These are phyloP conservation scores for Scutellaria baicalensis DNA, from an alignment of 257 asterid species.

Conservation along the genomic window DNA sequence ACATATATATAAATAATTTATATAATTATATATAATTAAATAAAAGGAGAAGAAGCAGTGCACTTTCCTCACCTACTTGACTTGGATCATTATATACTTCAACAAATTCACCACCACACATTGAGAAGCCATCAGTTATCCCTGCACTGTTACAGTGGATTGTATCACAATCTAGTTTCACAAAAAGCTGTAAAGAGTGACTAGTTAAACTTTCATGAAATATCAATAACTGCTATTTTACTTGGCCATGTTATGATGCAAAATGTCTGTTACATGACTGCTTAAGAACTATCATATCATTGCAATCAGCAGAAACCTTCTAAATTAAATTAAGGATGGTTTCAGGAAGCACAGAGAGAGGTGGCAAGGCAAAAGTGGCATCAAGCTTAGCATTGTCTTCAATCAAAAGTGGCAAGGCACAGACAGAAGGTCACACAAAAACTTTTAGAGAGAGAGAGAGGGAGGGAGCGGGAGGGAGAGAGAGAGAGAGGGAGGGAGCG, in stretches of 20 bases:
- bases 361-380: background rate
- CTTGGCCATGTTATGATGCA: background rate
- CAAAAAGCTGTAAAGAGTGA: background rate
- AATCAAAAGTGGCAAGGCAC: background rate
- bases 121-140: slow-evolving; percentile 92
- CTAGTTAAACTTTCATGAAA: background rate
- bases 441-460: too few relatives aligned
- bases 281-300: slow-evolving; percentile 6
- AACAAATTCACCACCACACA: slow-evolving; percentile 98
- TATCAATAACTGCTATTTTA: background rate
- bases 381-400: background rate
- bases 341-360: background rate
- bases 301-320: background rate
- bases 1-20: background rate
- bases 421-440: background rate
- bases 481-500: too few relatives aligned
- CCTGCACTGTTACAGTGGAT: slow-evolving; percentile 81
- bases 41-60: background rate
- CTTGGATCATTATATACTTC: slow-evolving; percentile 88
- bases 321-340: background rate
- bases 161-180: background rate
- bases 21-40: too few relatives aligned
- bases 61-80: slow-evolving; percentile 63
- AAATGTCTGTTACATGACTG: background rate
- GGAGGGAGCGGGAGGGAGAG: too few relatives aligned